Evolutionary conservation across 1,139 yeast species (phyloP), one percentile per base, ranked within the genome.

Genomic region (Williopsis jadinii): DNA sequence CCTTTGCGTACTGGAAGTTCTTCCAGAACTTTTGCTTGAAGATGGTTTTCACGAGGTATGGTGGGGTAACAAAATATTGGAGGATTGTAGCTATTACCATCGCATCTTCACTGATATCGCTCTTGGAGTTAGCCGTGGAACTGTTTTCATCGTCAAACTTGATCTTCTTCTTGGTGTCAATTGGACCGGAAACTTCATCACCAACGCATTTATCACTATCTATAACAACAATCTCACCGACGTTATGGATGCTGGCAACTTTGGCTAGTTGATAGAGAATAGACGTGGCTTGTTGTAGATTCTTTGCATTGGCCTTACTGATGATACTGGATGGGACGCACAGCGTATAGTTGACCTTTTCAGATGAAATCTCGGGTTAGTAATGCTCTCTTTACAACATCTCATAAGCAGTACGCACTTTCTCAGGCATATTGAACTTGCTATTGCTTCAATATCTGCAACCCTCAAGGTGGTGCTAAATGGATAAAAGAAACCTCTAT

Each of bases 61-160:
- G 85, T 1, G 97, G 97, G 0, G 97, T 88, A 12, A 88, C 77
- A 54, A 86, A 86, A 56, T 68, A 88, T 58, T 87, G 95, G 41
- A 88, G 66, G 40, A 88, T 67, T 2, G 82, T 70, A 1, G 95
- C 94, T 36, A 86, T 68, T 13, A 80, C 55, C 55, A 80, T 62
- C 0, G 80, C 66, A 38, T 74, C 67, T 32, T 68, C 46, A 47
- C 62, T 45, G 41, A 56, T 48, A 42, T 52, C 49, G 13, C 35
- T 42, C 19, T 47, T 39, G 4, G 24, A 19, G 30, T 48, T 53
- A 8, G 50, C 57, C 11, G 42, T 48, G 2, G 50, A 47, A 4
- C 54, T 61, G 33, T 56, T 59, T 8, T 58, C 62, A 33, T 63
- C 70, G 34, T 53, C 63, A 41, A 64, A 66, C 42, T 62, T 64